Percentiles rank a stretch among this genome's conserved stretches.
phyloP scores from a whole-genome alignment of 306 rosid genomes.

The Rosa lucieae region DNA sequence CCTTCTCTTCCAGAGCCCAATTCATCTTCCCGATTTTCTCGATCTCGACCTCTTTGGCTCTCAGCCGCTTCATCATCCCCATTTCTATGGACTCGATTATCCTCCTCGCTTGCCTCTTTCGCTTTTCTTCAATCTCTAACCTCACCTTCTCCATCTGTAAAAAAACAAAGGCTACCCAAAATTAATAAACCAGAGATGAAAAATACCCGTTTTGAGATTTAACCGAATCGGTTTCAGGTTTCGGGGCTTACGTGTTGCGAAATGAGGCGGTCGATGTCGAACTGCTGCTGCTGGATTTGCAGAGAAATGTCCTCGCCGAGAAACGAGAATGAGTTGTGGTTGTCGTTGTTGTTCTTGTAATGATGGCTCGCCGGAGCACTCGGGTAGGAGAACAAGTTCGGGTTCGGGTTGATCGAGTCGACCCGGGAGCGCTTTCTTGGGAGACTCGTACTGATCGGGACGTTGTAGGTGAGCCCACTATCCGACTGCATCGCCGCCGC shows the following conservation, averaged over 20 bases:
- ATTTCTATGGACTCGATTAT: conserved; percentile 56
- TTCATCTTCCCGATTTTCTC: conserved; percentile 71
- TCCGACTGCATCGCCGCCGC: conserved; percentile 53
- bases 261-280: conserved; percentile 55
- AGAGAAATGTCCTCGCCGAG: conserved; percentile 76
- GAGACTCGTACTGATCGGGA: conserved; percentile 22
- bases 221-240: not conserved
- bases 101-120: conserved; percentile 67
- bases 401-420: conserved; percentile 40
- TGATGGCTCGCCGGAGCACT: conserved; percentile 1
- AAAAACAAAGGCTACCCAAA: not conserved
- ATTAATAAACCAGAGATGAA: not conserved
- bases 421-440: conserved; percentile 63
- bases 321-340: conserved; percentile 45
- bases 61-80: conserved; percentile 59
- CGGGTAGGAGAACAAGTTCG: conserved; percentile 31
- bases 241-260: conserved; percentile 55
- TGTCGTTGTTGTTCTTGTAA: conserved; percentile 27
- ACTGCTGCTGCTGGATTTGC: conserved; percentile 76
- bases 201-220: not conserved
- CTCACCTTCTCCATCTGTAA: conserved; percentile 81
- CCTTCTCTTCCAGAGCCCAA: conserved; percentile 73
- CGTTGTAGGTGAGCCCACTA: conserved; percentile 58
- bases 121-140: conserved; percentile 61
- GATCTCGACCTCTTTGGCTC: conserved; percentile 68